Conservation (phyloP, 2,329 filamentous ascomycete genomes). For the Teratosphaeria zuluensis region DNA sequence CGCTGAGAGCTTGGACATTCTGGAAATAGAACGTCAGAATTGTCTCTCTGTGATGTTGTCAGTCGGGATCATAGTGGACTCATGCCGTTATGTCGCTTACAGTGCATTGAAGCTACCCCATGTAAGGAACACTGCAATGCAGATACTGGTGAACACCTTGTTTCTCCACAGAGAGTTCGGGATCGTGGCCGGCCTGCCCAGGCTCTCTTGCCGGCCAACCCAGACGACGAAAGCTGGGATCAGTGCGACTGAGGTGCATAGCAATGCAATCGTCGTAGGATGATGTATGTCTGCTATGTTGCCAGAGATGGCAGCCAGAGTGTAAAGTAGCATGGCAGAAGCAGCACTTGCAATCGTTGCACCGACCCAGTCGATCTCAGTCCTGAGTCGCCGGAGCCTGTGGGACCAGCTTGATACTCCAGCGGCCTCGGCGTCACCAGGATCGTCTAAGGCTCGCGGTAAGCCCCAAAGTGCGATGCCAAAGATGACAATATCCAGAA, state of each 20-base stretch:
- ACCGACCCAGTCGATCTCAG: slow-evolving; percentile 47
- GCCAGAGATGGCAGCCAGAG: slow-evolving; percentile 32
- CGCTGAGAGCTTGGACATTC: slow-evolving; percentile 51
- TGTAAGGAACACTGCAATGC: slow-evolving; percentile 33
- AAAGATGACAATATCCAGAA: slow-evolving; percentile 34
- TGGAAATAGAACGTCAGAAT: slow-evolving; percentile 57
- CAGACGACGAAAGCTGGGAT: slow-evolving; percentile 46
- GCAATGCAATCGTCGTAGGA: slow-evolving; percentile 25
- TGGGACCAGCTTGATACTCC: slow-evolving; percentile 16
- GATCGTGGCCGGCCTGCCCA: slow-evolving; percentile 45
- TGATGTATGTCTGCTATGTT: slow-evolving; percentile 13
- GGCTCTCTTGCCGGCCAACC: slow-evolving; percentile 41
- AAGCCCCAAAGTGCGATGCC: slow-evolving; percentile 29
- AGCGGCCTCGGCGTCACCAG: slow-evolving; percentile 3
- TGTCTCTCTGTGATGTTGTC: slow-evolving; percentile 13
- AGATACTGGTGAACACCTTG: slow-evolving; percentile 46
- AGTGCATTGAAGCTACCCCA: slow-evolving; percentile 32
- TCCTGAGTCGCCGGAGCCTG: slow-evolving; percentile 19
- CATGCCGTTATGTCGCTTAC: background rate
- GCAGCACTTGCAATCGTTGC: slow-evolving; percentile 37
- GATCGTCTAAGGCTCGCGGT: slow-evolving; percentile 20
- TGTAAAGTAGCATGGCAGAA: slow-evolving; percentile 43
- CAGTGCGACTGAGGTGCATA: slow-evolving; percentile 34
- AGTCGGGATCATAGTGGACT: background rate
- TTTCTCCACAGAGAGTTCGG: slow-evolving; percentile 55